These are phyloP conservation scores for Primulina tabacum DNA, from an alignment of 257 asterid species.

Conservation along the genomic window DNA sequence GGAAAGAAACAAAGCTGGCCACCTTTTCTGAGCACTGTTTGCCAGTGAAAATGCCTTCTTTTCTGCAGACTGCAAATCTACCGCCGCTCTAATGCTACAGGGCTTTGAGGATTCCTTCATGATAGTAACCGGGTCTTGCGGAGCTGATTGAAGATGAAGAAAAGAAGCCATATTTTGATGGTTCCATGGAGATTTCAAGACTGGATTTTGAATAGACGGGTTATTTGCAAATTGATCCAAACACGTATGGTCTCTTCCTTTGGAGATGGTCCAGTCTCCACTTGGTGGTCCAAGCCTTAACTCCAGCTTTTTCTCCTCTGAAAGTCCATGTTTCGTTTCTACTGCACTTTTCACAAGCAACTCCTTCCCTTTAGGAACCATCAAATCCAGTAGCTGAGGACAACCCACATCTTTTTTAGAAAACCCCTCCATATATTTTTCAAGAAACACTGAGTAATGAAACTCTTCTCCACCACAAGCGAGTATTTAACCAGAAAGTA, in stretches of 20 bases:
- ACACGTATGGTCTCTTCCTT: conserved; percentile 25
- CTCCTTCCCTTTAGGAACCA: conserved; percentile 44
- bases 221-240: conserved; percentile 32
- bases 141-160: conserved; percentile 40
- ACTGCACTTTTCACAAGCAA: conserved; percentile 40
- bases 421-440: conserved; percentile 55
- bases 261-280: conserved; percentile 42
- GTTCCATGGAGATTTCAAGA: conserved; percentile 37
- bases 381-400: conserved; percentile 68
- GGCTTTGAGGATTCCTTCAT: conserved; percentile 65
- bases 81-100: conserved; percentile 38
- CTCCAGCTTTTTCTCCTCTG: conserved; percentile 78
- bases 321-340: conserved; percentile 26
- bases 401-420: conserved; percentile 44
- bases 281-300: conserved; percentile 88
- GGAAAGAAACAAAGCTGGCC: conserved; percentile 29
- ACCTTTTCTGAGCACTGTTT: conserved; percentile 84
- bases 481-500: background rate
- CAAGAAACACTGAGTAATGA: background rate
- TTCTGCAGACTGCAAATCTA: conserved; percentile 50
- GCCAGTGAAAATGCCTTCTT: conserved; percentile 57
- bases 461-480: background rate
- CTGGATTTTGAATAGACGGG: conserved; percentile 19
- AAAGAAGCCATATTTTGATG: conserved; percentile 36
- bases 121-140: conserved; percentile 29